Conservation (phyloP, 1,284 basidiomycete genomes). For the Marasmius sp. region DNA sequence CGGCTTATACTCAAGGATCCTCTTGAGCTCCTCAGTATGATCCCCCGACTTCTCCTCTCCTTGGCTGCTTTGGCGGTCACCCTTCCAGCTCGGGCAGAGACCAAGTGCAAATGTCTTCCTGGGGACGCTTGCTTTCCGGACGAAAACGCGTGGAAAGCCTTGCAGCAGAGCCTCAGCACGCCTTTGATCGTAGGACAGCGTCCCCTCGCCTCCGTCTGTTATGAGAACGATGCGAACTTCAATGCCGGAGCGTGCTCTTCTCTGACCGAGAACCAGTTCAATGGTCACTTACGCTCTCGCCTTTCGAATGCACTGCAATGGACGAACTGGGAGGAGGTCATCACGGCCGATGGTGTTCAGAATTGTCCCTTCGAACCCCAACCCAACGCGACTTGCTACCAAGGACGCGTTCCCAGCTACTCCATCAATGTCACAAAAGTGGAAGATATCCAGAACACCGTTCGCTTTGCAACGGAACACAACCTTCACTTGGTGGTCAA, state of each 20-base stretch:
- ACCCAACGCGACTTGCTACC: background rate
- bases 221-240: background rate
- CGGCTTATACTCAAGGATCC: too few species aligned
- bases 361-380: background rate
- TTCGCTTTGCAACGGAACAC: constrained; percentile 32
- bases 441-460: constrained; percentile 31
- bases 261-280: background rate
- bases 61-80: background rate
- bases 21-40: background rate
- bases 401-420: constrained; percentile 6
- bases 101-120: constrained; percentile 7
- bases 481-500: constrained; percentile 39
- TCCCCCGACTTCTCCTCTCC: background rate
- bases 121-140: constrained; percentile 5
- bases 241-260: background rate
- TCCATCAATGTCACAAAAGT: constrained; percentile 9
- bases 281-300: background rate
- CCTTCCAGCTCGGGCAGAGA: background rate
- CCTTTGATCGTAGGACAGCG: constrained; percentile 1
- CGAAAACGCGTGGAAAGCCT: background rate
- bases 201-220: constrained; percentile 2
- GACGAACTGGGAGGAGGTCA: background rate
- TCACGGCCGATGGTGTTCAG: background rate
- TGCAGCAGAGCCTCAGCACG: background rate
- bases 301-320: background rate